Base-by-base conservation (phyloP, 2,329 filamentous ascomycete genomes). In the Aspergillus brunneoviolaceus region DNA sequence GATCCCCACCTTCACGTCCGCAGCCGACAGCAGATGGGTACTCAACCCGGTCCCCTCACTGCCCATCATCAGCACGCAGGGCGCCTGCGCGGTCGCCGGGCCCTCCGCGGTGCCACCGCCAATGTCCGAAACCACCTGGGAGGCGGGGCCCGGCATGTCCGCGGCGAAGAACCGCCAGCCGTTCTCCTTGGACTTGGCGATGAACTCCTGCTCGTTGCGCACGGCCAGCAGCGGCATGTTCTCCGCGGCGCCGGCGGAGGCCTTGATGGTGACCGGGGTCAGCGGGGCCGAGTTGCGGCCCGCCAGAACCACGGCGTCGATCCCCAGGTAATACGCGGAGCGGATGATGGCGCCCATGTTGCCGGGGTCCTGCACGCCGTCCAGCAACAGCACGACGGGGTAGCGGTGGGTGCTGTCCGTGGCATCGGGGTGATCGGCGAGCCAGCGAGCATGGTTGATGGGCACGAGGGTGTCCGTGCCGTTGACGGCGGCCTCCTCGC, bases 281-380 rank as follows among this genome's bases (percentile, higher is more conserved):
- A 97, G 80, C 0, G 87, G 84, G 0, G 93, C 90, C 16, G 89
- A 91, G 68, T 87, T 89, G 60, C 86, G 85, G 31, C 84, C 87
- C 2, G 91, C 90, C 57, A 96, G 87, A 2, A 87, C 87, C 21
- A 99, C 85, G 4, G 91, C 93, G 58, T 93, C 90, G 5, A 91
- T 89, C 23, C 94, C 94, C n/a, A 98, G 85, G 74, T 95, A 98
- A 70, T 91, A 89, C 2, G 92, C 92, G 5, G 91, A 91, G 39
- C 95, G 89, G 49, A 98, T 82, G 61, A 98, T 94, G 23, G 88
- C 92, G 48, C 95, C 95, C 0, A 98, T 80, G 71, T 99, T 99
- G 27, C 91, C 92, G 0, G 92, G 90, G 70, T 99, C 94, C 10
- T 92, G 78, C 59, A 83, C 70, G n/a, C 75, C 75, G 56, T 80